Evolutionary conservation across 805 yeast genomes (phyloP).

Genomic region (Pichia scutulata): DNA sequence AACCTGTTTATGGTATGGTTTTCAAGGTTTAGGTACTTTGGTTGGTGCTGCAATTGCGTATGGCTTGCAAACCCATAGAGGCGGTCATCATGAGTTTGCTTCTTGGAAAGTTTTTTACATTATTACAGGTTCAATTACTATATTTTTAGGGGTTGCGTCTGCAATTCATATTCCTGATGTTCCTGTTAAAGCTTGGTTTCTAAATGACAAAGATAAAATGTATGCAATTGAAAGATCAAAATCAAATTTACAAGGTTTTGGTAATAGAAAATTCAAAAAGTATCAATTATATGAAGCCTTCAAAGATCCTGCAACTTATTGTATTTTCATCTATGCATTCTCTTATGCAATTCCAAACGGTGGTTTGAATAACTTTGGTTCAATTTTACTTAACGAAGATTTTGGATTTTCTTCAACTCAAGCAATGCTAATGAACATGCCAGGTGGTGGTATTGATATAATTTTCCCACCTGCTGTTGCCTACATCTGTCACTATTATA

Average conservation of each 20-base stretch:
- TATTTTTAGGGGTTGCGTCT: conserved; percentile 4
- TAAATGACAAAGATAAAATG: conserved; percentile 32
- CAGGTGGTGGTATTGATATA: conserved; percentile 17
- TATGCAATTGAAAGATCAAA: conserved; percentile 24
- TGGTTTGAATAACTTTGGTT: conserved; percentile 24
- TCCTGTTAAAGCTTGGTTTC: conserved; percentile 39
- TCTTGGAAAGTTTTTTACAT: conserved; percentile 39
- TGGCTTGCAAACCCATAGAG: conserved; percentile 25
- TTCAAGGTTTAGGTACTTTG: conserved; percentile 18
- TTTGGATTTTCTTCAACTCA: conserved; percentile 14
- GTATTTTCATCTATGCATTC: conserved; percentile 17
- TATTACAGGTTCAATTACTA: conserved; percentile 11
- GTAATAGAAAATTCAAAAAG: conserved; percentile 32
- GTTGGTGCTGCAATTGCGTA: conserved; percentile 49
- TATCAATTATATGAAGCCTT: conserved; percentile 38
- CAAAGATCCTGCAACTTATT: conserved; percentile 13
- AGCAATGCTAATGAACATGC: conserved; percentile 10
- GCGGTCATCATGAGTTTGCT: conserved; percentile 3
- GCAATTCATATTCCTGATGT: conserved; percentile 31
- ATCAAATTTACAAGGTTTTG: conserved; percentile 34
- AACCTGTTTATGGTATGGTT: conserved; percentile 19
- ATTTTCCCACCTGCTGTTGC: conserved; percentile 7
- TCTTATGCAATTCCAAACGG: conserved; percentile 26
- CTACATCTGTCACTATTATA: background rate
- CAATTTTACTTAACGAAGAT: conserved; percentile 18